These are phyloP conservation scores for Sphagnum tenellum DNA, from an alignment of 225 moss, liverwort and hornwort genomes.

Conservation along the genomic window DNA sequence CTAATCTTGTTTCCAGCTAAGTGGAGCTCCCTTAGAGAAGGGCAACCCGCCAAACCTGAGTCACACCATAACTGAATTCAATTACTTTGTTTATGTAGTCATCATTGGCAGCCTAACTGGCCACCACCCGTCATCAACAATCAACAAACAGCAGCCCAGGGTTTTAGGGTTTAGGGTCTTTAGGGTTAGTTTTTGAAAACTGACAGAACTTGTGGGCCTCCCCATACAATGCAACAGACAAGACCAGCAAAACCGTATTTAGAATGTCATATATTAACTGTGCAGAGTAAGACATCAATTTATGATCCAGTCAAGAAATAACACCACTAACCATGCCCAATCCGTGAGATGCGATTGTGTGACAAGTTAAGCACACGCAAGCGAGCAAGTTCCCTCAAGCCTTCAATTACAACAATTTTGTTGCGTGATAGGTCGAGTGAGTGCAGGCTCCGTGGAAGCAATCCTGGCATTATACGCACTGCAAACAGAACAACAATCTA, in stretches of 20 bases:
- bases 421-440: constrained; percentile 84
- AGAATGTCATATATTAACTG: too few relatives aligned
- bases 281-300: too few relatives aligned
- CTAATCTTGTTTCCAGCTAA: constrained; percentile 85
- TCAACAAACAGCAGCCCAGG: too few relatives aligned
- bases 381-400: constrained; percentile 70
- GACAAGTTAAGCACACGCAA: constrained; percentile 80
- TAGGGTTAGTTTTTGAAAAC: neutral
- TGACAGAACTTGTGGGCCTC: neutral
- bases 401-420: constrained; percentile 70
- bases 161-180: too few relatives aligned
- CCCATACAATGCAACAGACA: neutral
- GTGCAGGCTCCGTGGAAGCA: constrained; percentile 74
- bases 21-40: constrained; percentile 70
- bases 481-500: constrained; percentile 11
- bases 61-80: neutral
- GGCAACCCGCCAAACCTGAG: constrained; percentile 73
- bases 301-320: too few relatives aligned
- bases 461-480: constrained; percentile 70
- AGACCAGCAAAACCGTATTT: too few relatives aligned
- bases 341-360: constrained; percentile 70
- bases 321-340: constrained; percentile 57
- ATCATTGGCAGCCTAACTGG: too few relatives aligned
- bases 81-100: too few relatives aligned
- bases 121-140: too few relatives aligned